Conservation (phyloP, 2,329 filamentous ascomycete species). For the Cercospora brassicicola region DNA sequence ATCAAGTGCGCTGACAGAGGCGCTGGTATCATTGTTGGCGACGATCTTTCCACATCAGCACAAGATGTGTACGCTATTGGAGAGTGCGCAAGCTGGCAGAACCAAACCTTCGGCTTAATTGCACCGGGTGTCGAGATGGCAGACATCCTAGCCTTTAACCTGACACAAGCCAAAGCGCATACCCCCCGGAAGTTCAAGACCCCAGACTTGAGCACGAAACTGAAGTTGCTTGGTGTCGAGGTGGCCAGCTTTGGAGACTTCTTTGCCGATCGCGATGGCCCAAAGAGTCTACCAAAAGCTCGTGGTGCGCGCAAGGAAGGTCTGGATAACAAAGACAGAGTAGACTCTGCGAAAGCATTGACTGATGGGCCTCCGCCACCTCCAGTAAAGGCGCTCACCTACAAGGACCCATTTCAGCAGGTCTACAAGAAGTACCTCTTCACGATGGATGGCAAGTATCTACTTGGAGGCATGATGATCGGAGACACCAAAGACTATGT, state of each 20-base stretch:
- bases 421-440: slow-evolving; percentile 96
- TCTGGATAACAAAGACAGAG: slow-evolving; percentile 44
- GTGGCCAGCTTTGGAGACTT: slow-evolving; percentile 93
- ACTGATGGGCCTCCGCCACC: slow-evolving; percentile 58
- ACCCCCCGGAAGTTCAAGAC: slow-evolving; percentile 69
- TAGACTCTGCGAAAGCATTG: slow-evolving; percentile 47
- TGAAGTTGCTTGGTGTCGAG: slow-evolving; percentile 86
- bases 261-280: slow-evolving; percentile 84
- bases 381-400: slow-evolving; percentile 78
- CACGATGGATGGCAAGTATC: slow-evolving; percentile 82
- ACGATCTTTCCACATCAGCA: slow-evolving; percentile 66
- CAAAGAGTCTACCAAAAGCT: slow-evolving; percentile 68
- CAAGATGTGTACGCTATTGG: slow-evolving; percentile 81
- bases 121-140: slow-evolving; percentile 91
- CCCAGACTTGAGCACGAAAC: slow-evolving; percentile 85
- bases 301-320: slow-evolving; percentile 50
- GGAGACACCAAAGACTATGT: slow-evolving; percentile 88
- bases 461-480: slow-evolving; percentile 97
- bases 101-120: slow-evolving; percentile 83
- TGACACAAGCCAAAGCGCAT: slow-evolving; percentile 77
- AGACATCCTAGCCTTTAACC: slow-evolving; percentile 84
- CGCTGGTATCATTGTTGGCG: slow-evolving; percentile 72
- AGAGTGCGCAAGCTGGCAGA: slow-evolving; percentile 87
- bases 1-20: slow-evolving; percentile 71
- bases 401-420: slow-evolving; percentile 82